Evolutionary conservation across 164 flowering plant species (phyloP), one percentile per base, ranked within the genome.

Genomic region (Pachysandra terminalis): DNA sequence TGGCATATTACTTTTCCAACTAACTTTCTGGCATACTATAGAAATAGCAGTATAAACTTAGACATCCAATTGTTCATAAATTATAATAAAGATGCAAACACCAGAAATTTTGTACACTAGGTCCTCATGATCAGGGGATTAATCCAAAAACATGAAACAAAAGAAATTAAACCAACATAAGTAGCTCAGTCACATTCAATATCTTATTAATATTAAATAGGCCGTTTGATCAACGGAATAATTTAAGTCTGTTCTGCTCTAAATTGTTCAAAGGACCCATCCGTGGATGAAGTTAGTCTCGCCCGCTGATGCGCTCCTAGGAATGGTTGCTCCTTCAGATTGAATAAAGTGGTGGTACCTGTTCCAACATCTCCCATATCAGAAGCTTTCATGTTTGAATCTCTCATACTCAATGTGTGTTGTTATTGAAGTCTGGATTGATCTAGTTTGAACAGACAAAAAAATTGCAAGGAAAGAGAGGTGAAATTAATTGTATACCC

Each of bases 221-320:
- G 15, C 23, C 37, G 15, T 32, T 10, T 21, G 45, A 22, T 32
- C 59, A 35, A 68, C 32, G 22, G 32, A 22, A 54, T 51, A 26
- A 37, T 62, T 61, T 56, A 16, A 9, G 24, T 25, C 12, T 56
- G 28, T 23, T 56, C 16, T 56, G 4, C 16, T 4, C 24, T 15
- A 55, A 12, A 25, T 32, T 9, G 26, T 56, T 75, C 71, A 84
- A 61, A 81, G 76, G 48, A 60, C 73, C 89, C 89, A 85, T 45
- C 87, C 87, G 9, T 83, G 87, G 61, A 81, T 68, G 78, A 81
- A 77, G 77, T 79, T 81, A 19, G 72, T 74, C 68, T 80, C 86
- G 55, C 76, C 53, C 63, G 71, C 75, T 73, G n/a, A n/a, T n/a
- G 74, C 73, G 75, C 66, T 74, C 65, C 75, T 74, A 23, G 73